Evolutionary conservation across 2,329 filamentous ascomycete genomes (phyloP), one percentile per base, ranked within the genome.

Genomic region (Pseudogymnoascus sp.): DNA sequence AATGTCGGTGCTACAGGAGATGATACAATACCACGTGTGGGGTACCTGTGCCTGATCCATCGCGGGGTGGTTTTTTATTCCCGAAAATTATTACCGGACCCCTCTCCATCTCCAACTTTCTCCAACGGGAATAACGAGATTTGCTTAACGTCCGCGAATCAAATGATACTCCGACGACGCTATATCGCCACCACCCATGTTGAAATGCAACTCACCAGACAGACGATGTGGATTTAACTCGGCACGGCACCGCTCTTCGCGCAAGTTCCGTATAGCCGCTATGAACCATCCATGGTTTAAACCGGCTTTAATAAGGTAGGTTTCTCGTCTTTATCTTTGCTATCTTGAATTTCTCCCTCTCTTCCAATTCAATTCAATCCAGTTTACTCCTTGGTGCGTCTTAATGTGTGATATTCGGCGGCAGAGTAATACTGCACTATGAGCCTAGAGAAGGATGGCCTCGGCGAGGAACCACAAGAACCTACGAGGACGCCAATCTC

Each of bases 221-320:
- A 34, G 3, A 34, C 18, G 49, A 21, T 56, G 49, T 56, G 49
- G 49, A 56, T 56, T 56, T 7, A 11, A 56, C 49, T 56, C 49
- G 49, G 49, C 49, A 56, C 49, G 49, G 49, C 49, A 56, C 8
- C 28, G 49, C 49, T 12, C n/a, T 34, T 56, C 49, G 49, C 49
- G 28, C 49, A 56, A 56, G n/a, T 56, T 56, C 49, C 49, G 49
- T 56, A 56, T 56, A 56, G 49, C 49, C 49, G 49, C 16, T 56
- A 12, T 36, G 28, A 21, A 56, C 49, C 11, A 14, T 31, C 5
- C 9, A 34, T 23, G 7, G 21, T 7, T 14, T 56, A 21, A 56
- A 18, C 49, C 49, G 25, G 25, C 9, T 56, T n/a, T 36, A 31
- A 34, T 36, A 31, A 34, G 28, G 28, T 36, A 56, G 49, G 49